Percentiles rank a stretch among this genome's conserved stretches.
phyloP scores from a whole-genome alignment of 2,329 filamentous ascomycete species.

The Paecilomyces variotii region DNA sequence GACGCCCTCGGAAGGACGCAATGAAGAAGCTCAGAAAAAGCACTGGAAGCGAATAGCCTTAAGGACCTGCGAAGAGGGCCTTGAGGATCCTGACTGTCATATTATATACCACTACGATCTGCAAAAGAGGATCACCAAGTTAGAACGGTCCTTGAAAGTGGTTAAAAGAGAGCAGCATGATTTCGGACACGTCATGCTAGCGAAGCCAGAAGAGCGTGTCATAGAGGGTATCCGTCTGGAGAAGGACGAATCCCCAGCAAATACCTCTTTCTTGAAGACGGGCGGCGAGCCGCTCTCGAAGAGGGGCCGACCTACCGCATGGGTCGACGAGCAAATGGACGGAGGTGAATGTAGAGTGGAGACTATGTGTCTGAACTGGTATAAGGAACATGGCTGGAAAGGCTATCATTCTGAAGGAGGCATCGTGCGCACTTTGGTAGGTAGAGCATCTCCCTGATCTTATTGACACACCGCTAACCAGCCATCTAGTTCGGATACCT shows the following conservation, averaged over 20 bases:
- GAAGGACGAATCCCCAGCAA: slow-evolving; percentile 40
- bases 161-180: slow-evolving; percentile 84
- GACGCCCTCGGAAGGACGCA: slow-evolving; percentile 40
- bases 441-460: slow-evolving; percentile 2
- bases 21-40: slow-evolving; percentile 60
- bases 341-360: slow-evolving; percentile 78
- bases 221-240: slow-evolving; percentile 74
- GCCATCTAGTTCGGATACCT: slow-evolving; percentile 61
- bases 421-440: slow-evolving; percentile 72
- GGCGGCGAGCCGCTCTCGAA: slow-evolving; percentile 12
- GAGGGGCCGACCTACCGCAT: slow-evolving; percentile 58
- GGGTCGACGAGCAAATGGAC: slow-evolving; percentile 69
- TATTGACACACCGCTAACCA: not conserved
- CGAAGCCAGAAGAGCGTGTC: slow-evolving; percentile 64
- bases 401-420: slow-evolving; percentile 91
- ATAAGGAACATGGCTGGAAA: slow-evolving; percentile 78
- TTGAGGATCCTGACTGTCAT: slow-evolving; percentile 85
- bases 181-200: slow-evolving; percentile 76
- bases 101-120: slow-evolving; percentile 89
- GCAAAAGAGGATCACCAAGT: slow-evolving; percentile 84
- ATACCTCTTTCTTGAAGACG: slow-evolving; percentile 5
- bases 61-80: slow-evolving; percentile 72
- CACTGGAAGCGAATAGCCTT: slow-evolving; percentile 73
- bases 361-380: slow-evolving; percentile 84
- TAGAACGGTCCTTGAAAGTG: slow-evolving; percentile 76